Evolutionary conservation across 768 basidiomycete genomes (phyloP).

Genomic region (Pleurotus tuber-regium): DNA sequence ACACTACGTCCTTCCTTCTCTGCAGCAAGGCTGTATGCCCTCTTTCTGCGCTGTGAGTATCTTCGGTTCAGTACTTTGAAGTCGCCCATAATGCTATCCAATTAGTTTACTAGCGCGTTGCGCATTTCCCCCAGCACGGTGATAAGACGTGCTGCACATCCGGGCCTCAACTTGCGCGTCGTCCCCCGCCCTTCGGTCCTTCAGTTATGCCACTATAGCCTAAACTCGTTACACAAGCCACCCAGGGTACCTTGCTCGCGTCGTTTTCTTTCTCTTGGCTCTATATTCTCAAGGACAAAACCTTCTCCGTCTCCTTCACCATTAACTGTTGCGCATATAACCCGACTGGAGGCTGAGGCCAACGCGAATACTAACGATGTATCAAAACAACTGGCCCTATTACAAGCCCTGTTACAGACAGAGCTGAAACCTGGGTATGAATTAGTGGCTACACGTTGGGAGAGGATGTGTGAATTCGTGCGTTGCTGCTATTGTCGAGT

Average conservation of each 20-base stretch:
- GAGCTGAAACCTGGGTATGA: conserved; percentile 69
- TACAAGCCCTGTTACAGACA: conserved; percentile 63
- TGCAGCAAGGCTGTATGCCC: conserved; percentile 2
- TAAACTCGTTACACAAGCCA: conserved; percentile 8
- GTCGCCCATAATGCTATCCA: background rate
- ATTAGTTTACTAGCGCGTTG: conserved; percentile 12
- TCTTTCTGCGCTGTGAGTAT: conserved; percentile 14
- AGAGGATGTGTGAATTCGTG: conserved; percentile 81
- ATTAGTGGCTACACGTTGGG: conserved; percentile 76
- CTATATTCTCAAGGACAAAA: conserved; percentile 47
- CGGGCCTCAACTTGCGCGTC: conserved; percentile 5
- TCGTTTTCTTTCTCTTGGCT: conserved; percentile 37
- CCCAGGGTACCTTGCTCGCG: background rate
- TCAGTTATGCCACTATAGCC: background rate
- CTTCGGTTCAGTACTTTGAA: background rate
- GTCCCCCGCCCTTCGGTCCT: conserved; percentile 13
- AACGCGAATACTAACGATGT: conserved; percentile 72
- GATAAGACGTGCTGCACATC: conserved; percentile 3
- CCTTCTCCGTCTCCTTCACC: conserved; percentile 52
- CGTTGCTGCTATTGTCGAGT: conserved; percentile 25
- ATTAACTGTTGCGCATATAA: conserved; percentile 63
- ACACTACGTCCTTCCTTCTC: conserved; percentile 1
- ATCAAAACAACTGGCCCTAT: conserved; percentile 65
- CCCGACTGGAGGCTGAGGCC: conserved; percentile 74
- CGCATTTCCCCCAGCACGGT: conserved; percentile 15